Evolutionary conservation across 352 stramenopile species (phyloP), one percentile per base, ranked within the genome.

Genomic region (Phytophthora hibernalis): DNA sequence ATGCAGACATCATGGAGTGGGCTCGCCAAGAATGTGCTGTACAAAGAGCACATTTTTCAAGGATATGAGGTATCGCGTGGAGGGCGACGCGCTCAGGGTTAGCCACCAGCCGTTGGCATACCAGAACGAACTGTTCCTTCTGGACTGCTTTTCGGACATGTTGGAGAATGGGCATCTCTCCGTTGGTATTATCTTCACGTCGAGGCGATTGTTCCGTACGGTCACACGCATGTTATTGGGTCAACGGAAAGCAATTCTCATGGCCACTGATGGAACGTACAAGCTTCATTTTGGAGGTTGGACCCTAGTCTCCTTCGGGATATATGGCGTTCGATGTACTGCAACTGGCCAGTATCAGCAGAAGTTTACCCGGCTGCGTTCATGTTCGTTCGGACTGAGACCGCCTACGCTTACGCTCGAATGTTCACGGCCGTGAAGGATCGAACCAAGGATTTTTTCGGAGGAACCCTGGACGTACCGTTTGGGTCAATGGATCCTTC

Each of bases 281-380:
- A 60, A 60, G 12, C 22, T 60, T 42, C 21, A 64, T 43, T 54
- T n/a, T 42, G 44, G 44, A 2, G 55, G 55, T 4, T 64, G 45
- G n/a, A 43, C 16, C 5, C 22, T 64, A 1, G 35, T 64, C 1
- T 51, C 20, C 5, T 51, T 64, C 20, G 56, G 44, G 8, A 56
- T 45, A 6, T 49, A 11, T 26, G 18, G 54, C 8, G 11, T 54
- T 20, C 42, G 31, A 2, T 64, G 51, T 18, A 64, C 56, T 2
- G n/a, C 45, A 22, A 20, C n/a, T 5, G 15, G 26, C 10, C 42
- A 38, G 33, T 64, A 56, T 35, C 31, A 35, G 9, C 31, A 64
- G 20, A 30, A 52, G 22, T 51, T 21, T 54, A 51, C 30, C 44
- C 44, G 11, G 33, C 49, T 47, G 30, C 35, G 2, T 64, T 56